Percentiles rank a stretch among this genome's conserved stretches.
phyloP scores from a whole-genome alignment of 768 basidiomycete genomes.

The Steccherinum ochraceum region DNA sequence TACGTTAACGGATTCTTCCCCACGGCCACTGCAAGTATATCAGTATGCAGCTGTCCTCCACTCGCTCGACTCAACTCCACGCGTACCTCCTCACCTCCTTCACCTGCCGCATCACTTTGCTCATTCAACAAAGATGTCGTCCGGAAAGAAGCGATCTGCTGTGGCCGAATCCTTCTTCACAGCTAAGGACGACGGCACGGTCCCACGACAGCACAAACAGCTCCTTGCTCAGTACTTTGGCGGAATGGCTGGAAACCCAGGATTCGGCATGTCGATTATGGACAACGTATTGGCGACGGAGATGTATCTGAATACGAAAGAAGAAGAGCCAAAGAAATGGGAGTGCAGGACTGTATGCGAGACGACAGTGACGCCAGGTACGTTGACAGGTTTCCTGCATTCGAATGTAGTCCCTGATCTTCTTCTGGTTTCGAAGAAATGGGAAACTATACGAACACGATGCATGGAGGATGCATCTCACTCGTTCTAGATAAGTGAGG shows the following conservation, averaged over 20 bases:
- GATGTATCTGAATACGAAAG: slow-evolving; percentile 9
- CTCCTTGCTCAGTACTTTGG: not conserved
- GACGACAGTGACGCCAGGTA: slow-evolving; percentile 21
- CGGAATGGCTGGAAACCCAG: not conserved
- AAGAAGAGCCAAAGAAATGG: slow-evolving; percentile 23
- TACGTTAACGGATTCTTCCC: too few relatives aligned
- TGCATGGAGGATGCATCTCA: slow-evolving; percentile 22
- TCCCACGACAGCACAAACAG: not conserved
- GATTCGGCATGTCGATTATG: not conserved
- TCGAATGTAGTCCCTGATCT: too few relatives aligned
- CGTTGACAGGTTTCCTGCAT: not conserved
- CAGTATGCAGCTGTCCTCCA: too few relatives aligned
- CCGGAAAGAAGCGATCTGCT: not conserved
- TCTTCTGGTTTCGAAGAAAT: too few relatives aligned
- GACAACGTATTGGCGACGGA: not conserved
- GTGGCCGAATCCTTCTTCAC: not conserved
- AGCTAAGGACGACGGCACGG: not conserved
- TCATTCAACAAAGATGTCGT: too few relatives aligned
- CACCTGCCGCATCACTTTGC: too few relatives aligned
- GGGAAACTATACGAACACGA: slow-evolving; percentile 14
- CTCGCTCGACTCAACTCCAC: too few relatives aligned
- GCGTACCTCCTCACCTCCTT: too few relatives aligned
- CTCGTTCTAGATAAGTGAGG: slow-evolving; percentile 20
- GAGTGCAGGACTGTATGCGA: slow-evolving; percentile 27
- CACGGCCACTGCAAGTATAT: too few relatives aligned